Evolutionary conservation across 306 rosid genomes (phyloP).

Genomic region (Leucaena leucocephala): DNA sequence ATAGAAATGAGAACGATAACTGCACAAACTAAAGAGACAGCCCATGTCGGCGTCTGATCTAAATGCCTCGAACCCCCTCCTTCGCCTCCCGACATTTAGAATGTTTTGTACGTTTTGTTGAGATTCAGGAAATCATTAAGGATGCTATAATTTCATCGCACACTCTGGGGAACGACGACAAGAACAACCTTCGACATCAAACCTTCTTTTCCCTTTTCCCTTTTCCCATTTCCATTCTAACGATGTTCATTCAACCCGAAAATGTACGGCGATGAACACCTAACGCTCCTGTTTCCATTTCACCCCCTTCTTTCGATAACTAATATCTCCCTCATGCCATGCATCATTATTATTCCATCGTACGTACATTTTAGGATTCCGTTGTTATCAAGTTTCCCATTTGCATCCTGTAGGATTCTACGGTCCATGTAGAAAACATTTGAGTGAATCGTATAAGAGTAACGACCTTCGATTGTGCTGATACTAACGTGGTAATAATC

Average conservation of each 20-base stretch:
- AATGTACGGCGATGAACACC: constrained; percentile 54
- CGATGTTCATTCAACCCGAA: constrained; percentile 32
- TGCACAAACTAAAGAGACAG: constrained; percentile 85
- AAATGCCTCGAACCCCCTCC: constrained; percentile 54
- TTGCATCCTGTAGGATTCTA: neutral
- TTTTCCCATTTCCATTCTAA: constrained; percentile 1
- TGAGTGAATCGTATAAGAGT: neutral
- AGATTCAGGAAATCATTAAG: constrained; percentile 14
- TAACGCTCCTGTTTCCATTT: constrained; percentile 34
- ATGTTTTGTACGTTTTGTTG: neutral
- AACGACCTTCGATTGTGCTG: neutral
- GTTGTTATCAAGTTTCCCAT: too few species aligned
- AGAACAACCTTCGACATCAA: neutral
- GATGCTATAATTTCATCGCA: neutral
- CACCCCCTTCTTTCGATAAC: constrained; percentile 4
- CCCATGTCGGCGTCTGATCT: constrained; percentile 94
- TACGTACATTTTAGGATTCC: too few species aligned
- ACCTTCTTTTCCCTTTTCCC: neutral
- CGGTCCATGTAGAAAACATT: neutral
- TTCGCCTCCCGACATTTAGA: constrained; percentile 56
- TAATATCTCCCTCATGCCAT: constrained; percentile 19
- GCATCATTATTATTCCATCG: too few species aligned
- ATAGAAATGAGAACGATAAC: constrained; percentile 74
- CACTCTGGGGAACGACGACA: neutral
- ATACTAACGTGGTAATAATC: neutral